Evolutionary conservation across 169 alveolate genomes (phyloP), one percentile per base, ranked within the genome.

Genomic region (Cryptosporidium parvum): DNA sequence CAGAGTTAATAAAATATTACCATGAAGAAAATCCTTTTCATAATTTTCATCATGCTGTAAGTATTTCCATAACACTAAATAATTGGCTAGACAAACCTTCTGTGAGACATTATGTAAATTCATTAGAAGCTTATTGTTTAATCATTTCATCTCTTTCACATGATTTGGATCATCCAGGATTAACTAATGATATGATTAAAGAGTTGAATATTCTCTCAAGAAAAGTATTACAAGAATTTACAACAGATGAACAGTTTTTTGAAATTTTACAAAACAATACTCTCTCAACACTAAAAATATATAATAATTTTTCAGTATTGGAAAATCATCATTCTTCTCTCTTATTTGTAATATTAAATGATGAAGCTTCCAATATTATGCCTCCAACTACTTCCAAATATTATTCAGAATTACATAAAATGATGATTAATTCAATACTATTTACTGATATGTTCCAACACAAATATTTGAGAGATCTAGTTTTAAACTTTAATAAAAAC

Each of bases 241-340:
- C 21, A 42, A 39, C 37, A 12, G 42, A 48, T 5, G 45, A 65
- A 26, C 37, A 65, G 6, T 39, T 8, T 3, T n/a, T 18, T n/a
- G 65, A 69, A 29, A 12, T 35, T n/a, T 5, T 69, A 29, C 33
- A 44, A 23, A 39, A 23, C 5, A 80, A 48, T 39, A 35, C 29
- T 12, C 33, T 80, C 5, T 61, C 89, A 21, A 65, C 80, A 37
- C 35, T 80, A 0, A 29, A 62, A 7, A 80, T 80, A 61, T 80
- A 80, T 48, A 80, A 65, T 42, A 69, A 69, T 5, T 48, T 62
- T 62, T 80, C 89, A 21, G 39, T 45, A 51, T 65, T 80, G 31
- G 89, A 80, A 44, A 80, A 80, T 33, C 89, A 80, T n/a, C 89
- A 80, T 44, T 48, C 75, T 37, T 59, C 89, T 18, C 67, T 80